phyloP scores from a whole-genome alignment of 176 grass and related monocot species.

The Musa schizocarpa region DNA sequence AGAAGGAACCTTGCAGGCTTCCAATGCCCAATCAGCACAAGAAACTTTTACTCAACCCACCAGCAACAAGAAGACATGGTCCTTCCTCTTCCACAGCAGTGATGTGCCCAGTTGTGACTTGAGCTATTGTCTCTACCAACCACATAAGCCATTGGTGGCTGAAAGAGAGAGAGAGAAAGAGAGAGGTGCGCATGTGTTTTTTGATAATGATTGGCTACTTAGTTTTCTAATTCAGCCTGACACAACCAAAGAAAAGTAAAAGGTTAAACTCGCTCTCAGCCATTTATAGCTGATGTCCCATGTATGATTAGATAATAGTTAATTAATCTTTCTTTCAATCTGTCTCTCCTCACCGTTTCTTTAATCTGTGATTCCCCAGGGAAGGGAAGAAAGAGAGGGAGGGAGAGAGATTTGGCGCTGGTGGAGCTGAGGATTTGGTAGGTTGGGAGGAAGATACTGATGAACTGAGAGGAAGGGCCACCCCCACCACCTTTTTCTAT shows the following conservation, averaged over 20 bases:
- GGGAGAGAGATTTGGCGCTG: too few species aligned
- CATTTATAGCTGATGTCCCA: neutral
- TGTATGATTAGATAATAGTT: too few species aligned
- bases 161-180: neutral
- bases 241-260: too few species aligned
- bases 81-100: neutral
- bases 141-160: too few species aligned
- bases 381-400: neutral
- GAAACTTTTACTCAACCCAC: neutral
- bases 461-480: constrained; percentile 8
- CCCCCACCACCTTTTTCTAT: neutral
- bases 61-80: neutral
- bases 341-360: neutral
- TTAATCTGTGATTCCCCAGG: neutral
- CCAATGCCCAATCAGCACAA: neutral
- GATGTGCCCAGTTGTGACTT: neutral
- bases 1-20: neutral
- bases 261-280: neutral
- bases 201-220: neutral
- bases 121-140: neutral
- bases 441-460: constrained; percentile 7
- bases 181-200: neutral
- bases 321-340: neutral
- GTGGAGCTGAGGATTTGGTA: neutral
- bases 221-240: neutral